phyloP scores from a whole-genome alignment of 192 early-diverging fungal species.

The Backusella australiensis region DNA sequence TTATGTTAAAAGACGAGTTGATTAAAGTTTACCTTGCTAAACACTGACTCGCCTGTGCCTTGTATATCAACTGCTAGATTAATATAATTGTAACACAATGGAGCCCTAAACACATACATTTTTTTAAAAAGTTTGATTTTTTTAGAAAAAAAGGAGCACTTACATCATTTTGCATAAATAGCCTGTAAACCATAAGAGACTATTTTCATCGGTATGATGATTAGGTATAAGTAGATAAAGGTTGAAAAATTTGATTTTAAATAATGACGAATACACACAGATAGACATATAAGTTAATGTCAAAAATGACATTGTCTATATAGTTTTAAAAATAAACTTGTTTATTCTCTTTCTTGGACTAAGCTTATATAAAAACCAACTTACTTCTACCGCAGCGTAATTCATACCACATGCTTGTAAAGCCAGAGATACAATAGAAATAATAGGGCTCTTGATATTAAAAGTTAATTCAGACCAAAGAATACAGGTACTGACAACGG shows the following conservation, averaged over 20 bases:
- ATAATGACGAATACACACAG: slow-evolving; percentile 88
- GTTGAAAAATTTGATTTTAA: slow-evolving; percentile 88
- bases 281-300: slow-evolving; percentile 89
- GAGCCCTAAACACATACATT: slow-evolving; percentile 42
- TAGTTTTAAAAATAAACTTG: slow-evolving; percentile 22
- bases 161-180: slow-evolving; percentile 85
- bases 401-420: slow-evolving; percentile 50
- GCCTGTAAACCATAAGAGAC: slow-evolving; percentile 88
- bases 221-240: slow-evolving; percentile 87
- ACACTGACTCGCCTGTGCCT: slow-evolving; percentile 40
- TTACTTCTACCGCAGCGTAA: slow-evolving; percentile 64
- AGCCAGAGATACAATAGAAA: slow-evolving; percentile 74
- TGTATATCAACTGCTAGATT: slow-evolving; percentile 58
- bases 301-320: slow-evolving; percentile 65
- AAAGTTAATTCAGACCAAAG: slow-evolving; percentile 97
- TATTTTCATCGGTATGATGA: slow-evolving; percentile 91
- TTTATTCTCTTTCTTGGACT: not conserved
- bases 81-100: slow-evolving; percentile 94
- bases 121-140: slow-evolving; percentile 32
- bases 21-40: slow-evolving; percentile 39
- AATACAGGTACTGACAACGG: slow-evolving; percentile 63
- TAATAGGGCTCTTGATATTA: slow-evolving; percentile 58
- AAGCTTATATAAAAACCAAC: not conserved
- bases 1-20: not conserved
- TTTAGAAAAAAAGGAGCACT: slow-evolving; percentile 8